Conservation (phyloP, 164 flowering plant species). For the Kingdonia uniflora region DNA sequence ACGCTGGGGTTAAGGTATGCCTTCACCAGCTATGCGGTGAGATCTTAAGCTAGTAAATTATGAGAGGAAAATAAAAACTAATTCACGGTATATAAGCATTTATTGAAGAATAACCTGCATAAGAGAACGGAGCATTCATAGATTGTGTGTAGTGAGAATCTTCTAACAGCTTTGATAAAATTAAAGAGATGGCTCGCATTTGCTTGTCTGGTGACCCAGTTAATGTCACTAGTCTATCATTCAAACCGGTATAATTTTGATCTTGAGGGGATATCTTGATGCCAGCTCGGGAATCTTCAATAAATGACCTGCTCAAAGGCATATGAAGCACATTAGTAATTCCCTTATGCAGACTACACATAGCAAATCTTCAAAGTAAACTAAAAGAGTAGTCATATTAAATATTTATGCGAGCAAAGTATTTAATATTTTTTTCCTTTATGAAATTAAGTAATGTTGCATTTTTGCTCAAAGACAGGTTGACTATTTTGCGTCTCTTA, state of each 20-base stretch:
- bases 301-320: conserved; percentile 61
- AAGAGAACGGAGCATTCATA: conserved; percentile 61
- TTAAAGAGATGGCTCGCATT: conserved; percentile 65
- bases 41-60: background rate
- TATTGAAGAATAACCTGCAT: conserved; percentile 49
- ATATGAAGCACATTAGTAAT: background rate
- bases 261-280: conserved; percentile 93
- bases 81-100: background rate
- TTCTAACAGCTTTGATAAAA: conserved; percentile 63
- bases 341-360: too few relatives aligned
- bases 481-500: too few relatives aligned
- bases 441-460: too few relatives aligned
- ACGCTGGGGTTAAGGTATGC: too few relatives aligned
- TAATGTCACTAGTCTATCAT: conserved; percentile 78
- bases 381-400: too few relatives aligned
- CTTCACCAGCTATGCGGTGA: too few relatives aligned
- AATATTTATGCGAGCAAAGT: too few relatives aligned
- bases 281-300: conserved; percentile 81
- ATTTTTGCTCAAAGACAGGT: too few relatives aligned
- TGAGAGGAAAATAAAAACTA: background rate
- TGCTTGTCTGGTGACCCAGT: conserved; percentile 78
- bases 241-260: conserved; percentile 54
- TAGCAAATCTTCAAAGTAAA: too few relatives aligned
- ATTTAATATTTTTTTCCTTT: too few relatives aligned
- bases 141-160: conserved; percentile 73